phyloP scores from a whole-genome alignment of 2,329 filamentous ascomycete species.

The Exutisphaerella laricina region DNA sequence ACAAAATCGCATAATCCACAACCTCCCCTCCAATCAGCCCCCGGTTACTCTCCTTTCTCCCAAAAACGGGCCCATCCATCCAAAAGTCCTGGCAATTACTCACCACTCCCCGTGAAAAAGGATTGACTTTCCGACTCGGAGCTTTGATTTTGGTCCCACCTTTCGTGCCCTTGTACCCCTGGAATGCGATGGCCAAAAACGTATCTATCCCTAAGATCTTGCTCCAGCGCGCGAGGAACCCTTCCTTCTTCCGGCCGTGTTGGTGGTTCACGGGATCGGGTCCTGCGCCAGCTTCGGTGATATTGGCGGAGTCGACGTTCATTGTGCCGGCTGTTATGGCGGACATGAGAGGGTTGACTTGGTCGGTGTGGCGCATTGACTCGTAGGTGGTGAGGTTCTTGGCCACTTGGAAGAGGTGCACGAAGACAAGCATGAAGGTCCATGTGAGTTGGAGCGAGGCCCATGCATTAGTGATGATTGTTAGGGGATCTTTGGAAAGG shows the following conservation, averaged over 20 bases:
- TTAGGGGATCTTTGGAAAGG: constrained; percentile 77
- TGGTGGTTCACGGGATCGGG: constrained; percentile 51
- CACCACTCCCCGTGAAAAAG: constrained; percentile 76
- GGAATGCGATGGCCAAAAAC: constrained; percentile 83
- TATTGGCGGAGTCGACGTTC: constrained; percentile 61
- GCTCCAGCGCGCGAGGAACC: constrained; percentile 73
- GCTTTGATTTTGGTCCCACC: constrained; percentile 37
- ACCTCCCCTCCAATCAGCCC: constrained; percentile 71
- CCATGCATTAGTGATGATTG: constrained; percentile 75
- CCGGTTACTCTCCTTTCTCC: constrained; percentile 66
- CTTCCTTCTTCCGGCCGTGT: constrained; percentile 52
- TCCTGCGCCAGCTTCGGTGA: constrained; percentile 61
- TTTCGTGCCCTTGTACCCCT: constrained; percentile 57
- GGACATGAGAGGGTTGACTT: constrained; percentile 58
- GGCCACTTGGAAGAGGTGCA: constrained; percentile 88
- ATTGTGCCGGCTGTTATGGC: constrained; percentile 68
- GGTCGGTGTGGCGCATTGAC: constrained; percentile 72
- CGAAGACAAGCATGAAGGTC: constrained; percentile 94
- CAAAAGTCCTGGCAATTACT: constrained; percentile 95
- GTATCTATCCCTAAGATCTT: constrained; percentile 84
- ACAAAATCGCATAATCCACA: constrained; percentile 84
- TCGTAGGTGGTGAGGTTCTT: constrained; percentile 94
- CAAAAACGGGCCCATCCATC: constrained; percentile 80
- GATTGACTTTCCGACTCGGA: constrained; percentile 55
- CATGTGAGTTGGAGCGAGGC: constrained; percentile 78